Conservation (phyloP, 768 basidiomycete species). For the Tricholoma flavovirens region DNA sequence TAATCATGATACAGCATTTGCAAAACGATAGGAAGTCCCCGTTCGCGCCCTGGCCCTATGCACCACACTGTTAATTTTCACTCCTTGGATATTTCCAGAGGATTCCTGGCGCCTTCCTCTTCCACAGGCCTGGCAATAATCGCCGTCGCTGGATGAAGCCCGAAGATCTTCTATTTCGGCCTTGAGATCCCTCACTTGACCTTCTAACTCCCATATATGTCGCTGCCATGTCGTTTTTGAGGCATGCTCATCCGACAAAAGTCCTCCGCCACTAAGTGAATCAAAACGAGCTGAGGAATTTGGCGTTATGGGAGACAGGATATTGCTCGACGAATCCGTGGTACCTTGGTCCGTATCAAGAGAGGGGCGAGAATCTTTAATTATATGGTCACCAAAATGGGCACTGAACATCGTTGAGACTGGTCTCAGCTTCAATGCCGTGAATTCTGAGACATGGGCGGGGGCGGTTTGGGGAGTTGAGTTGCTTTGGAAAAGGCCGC, state of each 20-base stretch:
- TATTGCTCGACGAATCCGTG: slow-evolving; percentile 43
- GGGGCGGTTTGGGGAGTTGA: slow-evolving; percentile 57
- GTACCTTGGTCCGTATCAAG: slow-evolving; percentile 42
- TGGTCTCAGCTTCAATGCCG: slow-evolving; percentile 64
- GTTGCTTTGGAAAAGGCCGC: slow-evolving; percentile 22
- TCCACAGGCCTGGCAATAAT: slow-evolving; percentile 59
- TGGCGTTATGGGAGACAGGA: slow-evolving; percentile 36
- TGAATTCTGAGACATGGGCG: slow-evolving; percentile 55
- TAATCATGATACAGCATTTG: slow-evolving; percentile 37
- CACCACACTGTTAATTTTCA: slow-evolving; percentile 36
- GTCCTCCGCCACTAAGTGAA: slow-evolving; percentile 26
- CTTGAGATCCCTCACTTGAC: slow-evolving; percentile 66
- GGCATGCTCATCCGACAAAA: slow-evolving; percentile 34
- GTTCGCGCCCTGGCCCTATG: slow-evolving; percentile 64
- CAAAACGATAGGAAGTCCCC: slow-evolving; percentile 60
- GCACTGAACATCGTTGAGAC: slow-evolving; percentile 72
- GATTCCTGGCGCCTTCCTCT: slow-evolving; percentile 30
- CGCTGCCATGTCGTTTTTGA: slow-evolving; percentile 61
- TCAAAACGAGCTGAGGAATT: slow-evolving; percentile 13
- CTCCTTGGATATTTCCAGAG: slow-evolving; percentile 10
- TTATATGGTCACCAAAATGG: slow-evolving; percentile 52
- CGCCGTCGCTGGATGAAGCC: slow-evolving; percentile 25
- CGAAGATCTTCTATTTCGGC: slow-evolving; percentile 59
- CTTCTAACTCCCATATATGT: slow-evolving; percentile 71
- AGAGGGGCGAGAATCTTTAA: slow-evolving; percentile 29